These are phyloP conservation scores for Mariannaea sp. DNA, from an alignment of 2,329 filamentous ascomycete species.

Conservation along the genomic window DNA sequence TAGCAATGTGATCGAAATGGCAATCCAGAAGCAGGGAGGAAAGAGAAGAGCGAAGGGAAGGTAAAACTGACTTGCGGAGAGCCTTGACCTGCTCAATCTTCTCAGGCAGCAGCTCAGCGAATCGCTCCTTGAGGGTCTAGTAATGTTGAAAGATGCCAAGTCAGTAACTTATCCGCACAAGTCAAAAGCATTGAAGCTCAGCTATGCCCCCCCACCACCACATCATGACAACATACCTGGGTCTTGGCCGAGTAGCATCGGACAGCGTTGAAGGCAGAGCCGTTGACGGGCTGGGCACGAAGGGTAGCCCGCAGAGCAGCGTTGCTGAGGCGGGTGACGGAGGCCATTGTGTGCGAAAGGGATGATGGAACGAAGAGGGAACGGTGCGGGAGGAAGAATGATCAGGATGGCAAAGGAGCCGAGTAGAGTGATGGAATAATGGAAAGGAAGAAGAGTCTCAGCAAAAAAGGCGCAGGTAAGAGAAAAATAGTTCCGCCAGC, in stretches of 20 bases:
- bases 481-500: constrained; percentile 33
- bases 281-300: constrained; percentile 68
- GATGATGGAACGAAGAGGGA: constrained; percentile 36
- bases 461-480: constrained; percentile 44
- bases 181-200: constrained; percentile 13
- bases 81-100: constrained; percentile 99
- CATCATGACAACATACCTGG: constrained; percentile 62
- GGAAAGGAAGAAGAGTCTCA: constrained; percentile 34
- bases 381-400: constrained; percentile 34
- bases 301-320: constrained; percentile 80
- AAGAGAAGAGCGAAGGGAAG: constrained; percentile 18
- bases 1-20: constrained; percentile 19
- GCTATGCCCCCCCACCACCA: background rate
- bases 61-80: constrained; percentile 79
- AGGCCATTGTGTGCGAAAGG: constrained; percentile 69
- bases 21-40: no score
- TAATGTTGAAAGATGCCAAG: background rate
- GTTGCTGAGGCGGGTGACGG: constrained; percentile 79
- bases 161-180: constrained; percentile 18
- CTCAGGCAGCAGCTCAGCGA: constrained; percentile 91
- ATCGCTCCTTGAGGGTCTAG: constrained; percentile 96
- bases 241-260: constrained; percentile 94
- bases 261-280: constrained; percentile 78
- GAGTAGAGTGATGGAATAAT: constrained; percentile 42
- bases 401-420: constrained; percentile 38